Conservation (phyloP, 345 rosid species). For the Gossypium ekmanianum region DNA sequence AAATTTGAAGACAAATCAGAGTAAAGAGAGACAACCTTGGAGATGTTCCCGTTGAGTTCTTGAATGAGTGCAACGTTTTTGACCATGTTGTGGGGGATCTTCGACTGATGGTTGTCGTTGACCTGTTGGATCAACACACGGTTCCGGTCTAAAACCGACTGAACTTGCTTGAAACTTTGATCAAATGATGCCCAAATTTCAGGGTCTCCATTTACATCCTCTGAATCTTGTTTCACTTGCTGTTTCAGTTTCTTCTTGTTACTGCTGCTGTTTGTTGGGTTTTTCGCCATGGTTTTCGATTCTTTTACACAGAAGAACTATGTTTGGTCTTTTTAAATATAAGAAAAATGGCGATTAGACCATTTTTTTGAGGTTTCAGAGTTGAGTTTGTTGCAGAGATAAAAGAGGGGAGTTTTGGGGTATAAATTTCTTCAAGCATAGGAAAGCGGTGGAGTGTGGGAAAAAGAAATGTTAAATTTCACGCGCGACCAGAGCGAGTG, state of each 20-base stretch:
- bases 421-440: background rate
- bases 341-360: background rate
- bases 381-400: background rate
- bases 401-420: background rate
- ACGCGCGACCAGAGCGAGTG: slow-evolving; percentile 17
- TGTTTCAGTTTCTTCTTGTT: slow-evolving; percentile 16
- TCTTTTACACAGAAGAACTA: slow-evolving; percentile 15
- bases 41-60: slow-evolving; percentile 80
- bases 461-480: background rate
- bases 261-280: background rate
- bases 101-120: slow-evolving; percentile 85
- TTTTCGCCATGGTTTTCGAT: slow-evolving; percentile 22
- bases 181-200: slow-evolving; percentile 57
- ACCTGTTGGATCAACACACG: slow-evolving; percentile 71
- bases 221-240: slow-evolving; percentile 30
- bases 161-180: slow-evolving; percentile 56
- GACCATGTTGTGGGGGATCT: slow-evolving; percentile 68
- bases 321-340: slow-evolving; percentile 4
- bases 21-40: slow-evolving; percentile 74
- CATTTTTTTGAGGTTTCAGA: background rate
- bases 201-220: slow-evolving; percentile 38
- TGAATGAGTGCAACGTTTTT: slow-evolving; percentile 86
- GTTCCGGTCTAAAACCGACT: slow-evolving; percentile 80
- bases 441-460: background rate
- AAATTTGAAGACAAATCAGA: slow-evolving; percentile 56